phyloP scores from a whole-genome alignment of 305 asterid genomes.

The Andrographis paniculata region DNA sequence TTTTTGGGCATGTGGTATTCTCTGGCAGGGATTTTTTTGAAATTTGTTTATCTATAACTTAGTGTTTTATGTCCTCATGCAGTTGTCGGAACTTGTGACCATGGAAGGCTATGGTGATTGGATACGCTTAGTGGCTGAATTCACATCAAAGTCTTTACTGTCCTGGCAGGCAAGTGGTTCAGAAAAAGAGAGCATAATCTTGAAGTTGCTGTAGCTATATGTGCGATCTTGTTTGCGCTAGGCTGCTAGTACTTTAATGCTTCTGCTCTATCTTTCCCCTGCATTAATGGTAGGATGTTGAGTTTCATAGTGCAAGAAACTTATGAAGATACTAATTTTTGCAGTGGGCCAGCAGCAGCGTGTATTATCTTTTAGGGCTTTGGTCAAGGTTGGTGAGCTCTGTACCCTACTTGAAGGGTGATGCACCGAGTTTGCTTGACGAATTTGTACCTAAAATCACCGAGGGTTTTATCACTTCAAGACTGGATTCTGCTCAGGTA shows the following conservation, averaged over 20 bases:
- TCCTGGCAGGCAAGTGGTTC: slow-evolving; percentile 82
- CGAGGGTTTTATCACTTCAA: slow-evolving; percentile 90
- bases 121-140: slow-evolving; percentile 97
- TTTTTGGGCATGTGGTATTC: too few relatives aligned
- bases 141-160: slow-evolving; percentile 80
- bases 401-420: slow-evolving; percentile 94
- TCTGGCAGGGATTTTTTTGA: background rate
- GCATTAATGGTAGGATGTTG: too few relatives aligned
- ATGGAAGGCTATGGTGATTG: slow-evolving; percentile 98
- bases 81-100: slow-evolving; percentile 91
- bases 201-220: slow-evolving; percentile 10
- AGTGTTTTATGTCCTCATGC: slow-evolving; percentile 23
- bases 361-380: slow-evolving; percentile 92
- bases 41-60: too few relatives aligned
- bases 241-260: too few relatives aligned
- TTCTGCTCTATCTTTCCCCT: too few relatives aligned
- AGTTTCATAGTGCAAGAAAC: slow-evolving; percentile 11
- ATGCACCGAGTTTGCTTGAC: slow-evolving; percentile 93
- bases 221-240: slow-evolving; percentile 14
- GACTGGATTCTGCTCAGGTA: slow-evolving; percentile 98
- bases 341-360: slow-evolving; percentile 99
- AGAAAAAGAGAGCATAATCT: slow-evolving; percentile 1
- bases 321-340: slow-evolving; percentile 21
- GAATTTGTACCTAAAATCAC: slow-evolving; percentile 93
- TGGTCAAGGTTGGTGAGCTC: slow-evolving; percentile 99